phyloP scores from a whole-genome alignment of 257 asterid genomes.

The Mitragyna speciosa region DNA sequence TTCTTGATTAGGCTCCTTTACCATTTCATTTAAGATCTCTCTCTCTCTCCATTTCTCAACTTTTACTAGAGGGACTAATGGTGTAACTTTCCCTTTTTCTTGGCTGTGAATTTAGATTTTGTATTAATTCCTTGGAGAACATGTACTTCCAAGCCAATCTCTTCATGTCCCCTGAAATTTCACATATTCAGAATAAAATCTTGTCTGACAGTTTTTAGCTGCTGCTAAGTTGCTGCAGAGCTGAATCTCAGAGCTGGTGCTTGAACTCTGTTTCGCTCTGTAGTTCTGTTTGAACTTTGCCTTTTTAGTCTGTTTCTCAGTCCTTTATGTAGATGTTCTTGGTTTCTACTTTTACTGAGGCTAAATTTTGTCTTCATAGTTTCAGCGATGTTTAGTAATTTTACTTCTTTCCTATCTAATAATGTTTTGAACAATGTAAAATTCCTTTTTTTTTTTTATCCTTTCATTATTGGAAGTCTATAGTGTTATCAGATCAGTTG shows the following conservation, averaged over 20 bases:
- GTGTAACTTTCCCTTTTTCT: not conserved
- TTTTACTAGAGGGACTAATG: not conserved
- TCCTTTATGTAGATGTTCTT: not conserved
- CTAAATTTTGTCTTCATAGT: not conserved
- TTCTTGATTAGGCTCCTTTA: not conserved
- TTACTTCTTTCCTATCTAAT: not conserved
- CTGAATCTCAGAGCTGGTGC: slow-evolving; percentile 12
- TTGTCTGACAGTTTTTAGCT: slow-evolving; percentile 4
- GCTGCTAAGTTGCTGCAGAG: not conserved
- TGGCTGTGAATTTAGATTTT: not conserved
- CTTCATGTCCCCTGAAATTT: not conserved
- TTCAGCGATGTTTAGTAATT: not conserved
- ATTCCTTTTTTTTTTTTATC: not conserved
- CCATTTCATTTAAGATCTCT: too few relatives aligned
- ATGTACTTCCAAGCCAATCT: not conserved
- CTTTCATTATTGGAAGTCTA: not conserved
- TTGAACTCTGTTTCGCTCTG: not conserved
- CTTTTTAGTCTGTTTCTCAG: too few relatives aligned
- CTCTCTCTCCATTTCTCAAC: not conserved
- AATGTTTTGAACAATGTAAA: not conserved
- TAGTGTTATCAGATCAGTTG: slow-evolving; percentile 5
- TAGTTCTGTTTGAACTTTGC: not conserved
- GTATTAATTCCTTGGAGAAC: not conserved
- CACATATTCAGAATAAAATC: slow-evolving; percentile 15
- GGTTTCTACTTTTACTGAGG: not conserved